A percentile compares a stretch with the other conserved stretches of the same genome.
Conservation (phyloP, 179 eudicot species). For the Beta corolliflora region DNA sequence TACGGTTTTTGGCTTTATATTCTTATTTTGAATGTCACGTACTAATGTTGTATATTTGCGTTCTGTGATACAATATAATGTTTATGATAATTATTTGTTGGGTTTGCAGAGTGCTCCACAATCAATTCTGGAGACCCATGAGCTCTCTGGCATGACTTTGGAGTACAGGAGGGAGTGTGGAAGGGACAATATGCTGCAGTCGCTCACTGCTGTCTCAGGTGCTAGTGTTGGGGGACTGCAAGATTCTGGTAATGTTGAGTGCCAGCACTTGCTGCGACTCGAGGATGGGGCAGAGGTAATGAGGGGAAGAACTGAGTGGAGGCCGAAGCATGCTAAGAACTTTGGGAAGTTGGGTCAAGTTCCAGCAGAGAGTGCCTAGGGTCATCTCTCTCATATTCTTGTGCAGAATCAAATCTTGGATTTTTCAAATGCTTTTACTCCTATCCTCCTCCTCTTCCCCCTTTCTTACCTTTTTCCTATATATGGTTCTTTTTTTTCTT, state of each 20-base stretch:
- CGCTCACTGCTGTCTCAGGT: constrained; percentile 67
- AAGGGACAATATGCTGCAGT: constrained; percentile 80
- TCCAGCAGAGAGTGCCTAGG: constrained; percentile 46
- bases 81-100: neutral
- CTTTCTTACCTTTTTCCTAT: constrained; percentile 3
- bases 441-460: neutral
- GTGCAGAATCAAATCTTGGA: constrained; percentile 31
- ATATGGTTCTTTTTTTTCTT: constrained; percentile 1
- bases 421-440: constrained; percentile 19
- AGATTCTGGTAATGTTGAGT: constrained; percentile 62
- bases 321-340: constrained; percentile 66
- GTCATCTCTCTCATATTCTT: constrained; percentile 23
- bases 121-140: constrained; percentile 74
- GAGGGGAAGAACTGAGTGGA: constrained; percentile 84
- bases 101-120: constrained; percentile 74
- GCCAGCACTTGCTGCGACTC: constrained; percentile 81
- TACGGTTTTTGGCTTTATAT: too few species aligned
- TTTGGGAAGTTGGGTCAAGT: constrained; percentile 36
- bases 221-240: constrained; percentile 46
- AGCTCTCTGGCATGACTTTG: constrained; percentile 73
- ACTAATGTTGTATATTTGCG: too few species aligned
- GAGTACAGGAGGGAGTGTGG: constrained; percentile 96
- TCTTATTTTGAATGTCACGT: neutral
- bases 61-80: neutral
- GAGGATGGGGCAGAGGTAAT: constrained; percentile 85